Percentiles rank a stretch among this genome's conserved stretches.
Conservation (phyloP, 305 asterid species). For the Fraxinus velutina region DNA sequence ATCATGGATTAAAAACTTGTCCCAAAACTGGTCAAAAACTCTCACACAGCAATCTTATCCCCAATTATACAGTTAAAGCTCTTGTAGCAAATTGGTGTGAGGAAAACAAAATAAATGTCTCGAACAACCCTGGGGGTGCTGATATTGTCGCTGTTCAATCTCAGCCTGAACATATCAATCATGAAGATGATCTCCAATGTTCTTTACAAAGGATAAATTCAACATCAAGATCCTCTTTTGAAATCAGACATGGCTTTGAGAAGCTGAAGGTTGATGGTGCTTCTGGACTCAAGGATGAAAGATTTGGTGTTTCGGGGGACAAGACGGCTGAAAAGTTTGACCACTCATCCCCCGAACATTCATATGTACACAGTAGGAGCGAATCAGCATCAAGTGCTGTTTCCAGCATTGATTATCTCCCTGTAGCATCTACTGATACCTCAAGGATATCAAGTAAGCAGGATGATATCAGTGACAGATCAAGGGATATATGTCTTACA, state of each 20-base stretch:
- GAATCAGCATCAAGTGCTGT: conserved; percentile 81
- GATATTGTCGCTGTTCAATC: conserved; percentile 20
- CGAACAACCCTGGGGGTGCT: conserved; percentile 22
- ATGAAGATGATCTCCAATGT: conserved; percentile 27
- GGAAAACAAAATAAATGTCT: conserved; percentile 50
- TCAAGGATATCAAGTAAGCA: conserved; percentile 43
- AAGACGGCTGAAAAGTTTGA: conserved; percentile 43
- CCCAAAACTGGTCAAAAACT: conserved; percentile 62
- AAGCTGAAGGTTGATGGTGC: conserved; percentile 24
- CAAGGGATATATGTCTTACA: conserved; percentile 33
- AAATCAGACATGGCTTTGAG: conserved; percentile 29
- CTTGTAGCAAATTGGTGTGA: conserved; percentile 69
- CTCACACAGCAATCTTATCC: conserved; percentile 56
- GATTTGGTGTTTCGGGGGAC: conserved; percentile 24
- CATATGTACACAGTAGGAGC: conserved; percentile 81
- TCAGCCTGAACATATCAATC: conserved; percentile 22
- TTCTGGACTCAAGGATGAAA: conserved; percentile 33
- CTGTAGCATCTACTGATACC: conserved; percentile 43
- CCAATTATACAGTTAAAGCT: conserved; percentile 76
- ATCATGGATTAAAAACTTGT: conserved; percentile 65
- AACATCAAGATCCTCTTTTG: conserved; percentile 33
- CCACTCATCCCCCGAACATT: conserved; percentile 58
- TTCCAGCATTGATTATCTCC: conserved; percentile 68
- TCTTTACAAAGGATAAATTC: conserved; percentile 33
- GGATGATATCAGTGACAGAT: conserved; percentile 36